Percentiles rank a stretch among this genome's conserved stretches.
Conservation (phyloP, 768 basidiomycete genomes). For the Harrya chromipes region DNA sequence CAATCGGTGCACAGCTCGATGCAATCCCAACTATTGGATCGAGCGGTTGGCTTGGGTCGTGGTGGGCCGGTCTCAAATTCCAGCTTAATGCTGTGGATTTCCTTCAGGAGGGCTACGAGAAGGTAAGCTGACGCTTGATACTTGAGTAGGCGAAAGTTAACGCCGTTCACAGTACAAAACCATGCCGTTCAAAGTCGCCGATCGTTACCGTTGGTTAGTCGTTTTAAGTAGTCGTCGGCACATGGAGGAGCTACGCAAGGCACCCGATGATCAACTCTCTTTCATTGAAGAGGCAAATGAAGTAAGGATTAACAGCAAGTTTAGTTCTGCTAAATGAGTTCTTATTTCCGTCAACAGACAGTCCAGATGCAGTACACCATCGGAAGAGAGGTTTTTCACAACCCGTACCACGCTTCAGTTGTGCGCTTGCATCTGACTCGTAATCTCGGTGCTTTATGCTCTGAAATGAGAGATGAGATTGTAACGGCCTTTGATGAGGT, state of each 20-base stretch:
- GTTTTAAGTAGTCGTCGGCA: slow-evolving; percentile 30
- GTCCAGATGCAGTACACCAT: slow-evolving; percentile 41
- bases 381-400: slow-evolving; percentile 27
- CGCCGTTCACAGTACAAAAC: slow-evolving; percentile 24
- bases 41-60: slow-evolving; percentile 26
- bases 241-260: slow-evolving; percentile 41
- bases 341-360: slow-evolving; percentile 23
- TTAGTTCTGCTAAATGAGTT: not conserved
- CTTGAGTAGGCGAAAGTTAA: not conserved
- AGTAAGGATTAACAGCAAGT: slow-evolving; percentile 21
- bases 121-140: slow-evolving; percentile 15
- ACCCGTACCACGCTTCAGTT: slow-evolving; percentile 31
- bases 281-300: slow-evolving; percentile 32
- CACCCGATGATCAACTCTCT: slow-evolving; percentile 39
- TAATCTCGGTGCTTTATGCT: slow-evolving; percentile 36
- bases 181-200: slow-evolving; percentile 30
- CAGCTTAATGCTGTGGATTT: slow-evolving; percentile 18
- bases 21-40: slow-evolving; percentile 32
- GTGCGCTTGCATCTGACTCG: slow-evolving; percentile 36
- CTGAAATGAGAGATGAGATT: slow-evolving; percentile 32
- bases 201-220: slow-evolving; percentile 37
- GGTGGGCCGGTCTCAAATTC: slow-evolving; percentile 20
- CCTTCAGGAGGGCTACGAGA: slow-evolving; percentile 33
- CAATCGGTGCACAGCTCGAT: slow-evolving; percentile 16
- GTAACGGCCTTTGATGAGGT: slow-evolving; percentile 36